Evolutionary conservation across 148 eudicot species (phyloP), one percentile per base, ranked within the genome.

Genomic region (Fagopyrum esculentum): DNA sequence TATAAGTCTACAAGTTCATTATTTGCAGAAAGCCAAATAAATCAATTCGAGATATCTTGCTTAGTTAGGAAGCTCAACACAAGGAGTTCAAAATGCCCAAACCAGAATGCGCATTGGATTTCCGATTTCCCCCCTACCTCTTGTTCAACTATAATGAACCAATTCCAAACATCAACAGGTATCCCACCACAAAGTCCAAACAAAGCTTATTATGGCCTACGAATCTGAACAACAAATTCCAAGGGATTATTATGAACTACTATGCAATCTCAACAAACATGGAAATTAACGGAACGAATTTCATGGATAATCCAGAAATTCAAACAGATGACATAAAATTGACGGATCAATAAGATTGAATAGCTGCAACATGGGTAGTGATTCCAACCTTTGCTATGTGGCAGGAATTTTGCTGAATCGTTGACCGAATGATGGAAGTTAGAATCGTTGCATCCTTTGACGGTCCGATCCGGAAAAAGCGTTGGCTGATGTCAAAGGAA

Each of bases 351-450:
- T 6, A n/a, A 55, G n/a, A 55, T 16, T 9, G 54, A 50, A 50
- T 10, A 55, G 30, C 64, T 3, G 7, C 8, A 22, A n/a, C 9
- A 19, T 6, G 64, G 64, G 22, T 59, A 8, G 59, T 54, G 6
- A 54, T 54, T 15, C 19, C n/a, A 66, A 66, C 45, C 71, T 66
- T 66, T 40, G 71, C 71, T 63, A 3, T 63, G 45, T 63, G 16
- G n/a, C 12, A 63, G 8, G 2, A 6, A 35, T 66, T 66, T 9
- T 15, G 71, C 13, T 6, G 71, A 66, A 13, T 40, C 46, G 71
- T 66, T 40, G 71, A 66, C 71, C 46, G 47, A 40, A 35, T 40
- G 47, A 17, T 66, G 47, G 47, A 66, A 43, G 40, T 43, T 10
- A 35, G 9, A 22, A 10, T 13, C n/a, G 9, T 4, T 6, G 15